Base-by-base conservation (phyloP, 2,329 filamentous ascomycete genomes). In the Fusarium tanahbumbuense region DNA sequence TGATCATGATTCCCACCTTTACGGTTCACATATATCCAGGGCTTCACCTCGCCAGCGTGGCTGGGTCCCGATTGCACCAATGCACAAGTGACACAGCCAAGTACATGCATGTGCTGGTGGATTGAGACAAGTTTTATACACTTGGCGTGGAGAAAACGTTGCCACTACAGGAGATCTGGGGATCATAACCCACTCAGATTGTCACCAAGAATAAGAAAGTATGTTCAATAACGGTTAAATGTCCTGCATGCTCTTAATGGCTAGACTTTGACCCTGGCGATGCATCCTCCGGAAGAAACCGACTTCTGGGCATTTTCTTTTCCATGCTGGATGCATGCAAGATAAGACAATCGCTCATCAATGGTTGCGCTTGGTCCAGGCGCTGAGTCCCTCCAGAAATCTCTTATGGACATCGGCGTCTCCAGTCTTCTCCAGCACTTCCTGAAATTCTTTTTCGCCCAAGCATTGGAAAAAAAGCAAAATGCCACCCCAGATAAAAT, bases 401-500 rank as follows among this genome's bases (percentile, higher is more conserved):
- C 27, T 62, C 1, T 0, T 48, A 10, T 71, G 68, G 5, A 41
- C 28, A 3, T 56, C 41, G 3, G 50, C 48, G 8, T 69, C 52
- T 8, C 69, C 68, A 10, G 60, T 72, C 6, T 30, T 56, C 20
- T 63, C 42, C 20, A 72, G 20, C 2, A 72, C 61, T 15, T 72
- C 56, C 16, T 54, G 45, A 6, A 64, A 72, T 11, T 72, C 48
- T 5, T 56, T 45, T 3, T 72, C 47, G 3, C 69, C 69, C 16
- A 72, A 42, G 18, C 57, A 49, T 25, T 69, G 48, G 16, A 67
- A 72, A 30, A 84, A 86, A 2, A 84, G 75, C 60, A 89, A 53
- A n/a, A 79, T 79, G 0, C 80, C 81, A 0, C 84, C 83, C 71
- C 88, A 84, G 3, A 88, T 80, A 59, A 92, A 86, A 74, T 89